Evolutionary conservation across 345 rosid genomes (phyloP).

Genomic region (Anacardium occidentale): DNA sequence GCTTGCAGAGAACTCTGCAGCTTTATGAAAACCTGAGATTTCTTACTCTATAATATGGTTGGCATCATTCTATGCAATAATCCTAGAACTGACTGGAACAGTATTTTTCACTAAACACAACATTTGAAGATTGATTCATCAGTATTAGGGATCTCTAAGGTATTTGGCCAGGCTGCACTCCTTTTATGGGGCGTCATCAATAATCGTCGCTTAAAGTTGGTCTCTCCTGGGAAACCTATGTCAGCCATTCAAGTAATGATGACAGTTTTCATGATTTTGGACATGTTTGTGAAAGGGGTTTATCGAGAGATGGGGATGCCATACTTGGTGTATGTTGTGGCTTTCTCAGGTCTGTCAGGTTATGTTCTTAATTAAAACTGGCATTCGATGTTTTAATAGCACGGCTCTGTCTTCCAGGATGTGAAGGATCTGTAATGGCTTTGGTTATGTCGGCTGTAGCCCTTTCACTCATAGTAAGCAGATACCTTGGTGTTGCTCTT

Average conservation of each 20-base stretch:
- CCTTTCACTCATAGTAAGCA: constrained; percentile 66
- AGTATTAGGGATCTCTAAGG: constrained; percentile 72
- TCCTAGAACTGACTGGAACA: constrained; percentile 82
- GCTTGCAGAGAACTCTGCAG: constrained; percentile 52
- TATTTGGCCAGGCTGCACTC: constrained; percentile 78
- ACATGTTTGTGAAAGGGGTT: constrained; percentile 60
- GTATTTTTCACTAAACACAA: constrained; percentile 91
- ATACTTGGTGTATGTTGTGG: constrained; percentile 53
- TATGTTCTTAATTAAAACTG: constrained; percentile 65
- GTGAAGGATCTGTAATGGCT: constrained; percentile 89
- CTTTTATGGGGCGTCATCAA: constrained; percentile 77
- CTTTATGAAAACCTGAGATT: constrained; percentile 61
- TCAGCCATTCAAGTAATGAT: constrained; percentile 60
- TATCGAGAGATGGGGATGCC: constrained; percentile 62
- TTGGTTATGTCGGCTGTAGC: constrained; percentile 75
- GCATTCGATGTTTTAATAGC: constrained; percentile 75
- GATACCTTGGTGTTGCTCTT: constrained; percentile 73
- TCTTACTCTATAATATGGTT: constrained; percentile 68
- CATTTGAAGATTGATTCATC: constrained; percentile 55
- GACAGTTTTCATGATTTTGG: constrained; percentile 67
- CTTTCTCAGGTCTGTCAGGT: constrained; percentile 72
- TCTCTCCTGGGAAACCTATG: constrained; percentile 64
- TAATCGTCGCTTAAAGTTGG: constrained; percentile 49
- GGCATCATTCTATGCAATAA: constrained; percentile 64
- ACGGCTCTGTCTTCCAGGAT: constrained; percentile 72